Evolutionary conservation across 73 alveolate genomes (phyloP).

Genomic region (Symbiodinium natans): DNA sequence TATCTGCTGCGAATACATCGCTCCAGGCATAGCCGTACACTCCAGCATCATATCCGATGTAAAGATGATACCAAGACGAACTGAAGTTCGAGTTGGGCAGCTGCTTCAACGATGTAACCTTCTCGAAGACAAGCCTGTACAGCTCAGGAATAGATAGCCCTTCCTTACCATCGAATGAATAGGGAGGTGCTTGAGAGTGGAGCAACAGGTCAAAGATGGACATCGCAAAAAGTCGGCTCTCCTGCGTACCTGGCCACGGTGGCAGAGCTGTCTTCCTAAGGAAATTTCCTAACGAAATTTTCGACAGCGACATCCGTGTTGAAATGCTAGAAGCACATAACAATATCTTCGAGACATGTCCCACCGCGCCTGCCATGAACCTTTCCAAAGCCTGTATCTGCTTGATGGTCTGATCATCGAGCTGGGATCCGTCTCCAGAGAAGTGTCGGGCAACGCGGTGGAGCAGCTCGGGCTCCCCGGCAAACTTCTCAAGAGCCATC

Average conservation of each 20-base stretch:
- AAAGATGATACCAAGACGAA: slow-evolving; percentile 65
- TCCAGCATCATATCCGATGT: slow-evolving; percentile 91
- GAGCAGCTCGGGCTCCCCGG: slow-evolving; percentile 66
- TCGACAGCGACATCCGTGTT: too few species aligned
- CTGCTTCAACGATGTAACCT: slow-evolving; percentile 33
- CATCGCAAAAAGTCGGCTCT: slow-evolving; percentile 18
- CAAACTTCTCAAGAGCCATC: slow-evolving; percentile 91
- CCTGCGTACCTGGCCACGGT: slow-evolving; percentile 4
- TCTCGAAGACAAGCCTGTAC: slow-evolving; percentile 40
- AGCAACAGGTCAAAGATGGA: slow-evolving; percentile 58
- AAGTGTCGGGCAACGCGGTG: slow-evolving; percentile 72
- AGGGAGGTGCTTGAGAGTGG: slow-evolving; percentile 90
- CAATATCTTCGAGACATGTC: too few species aligned
- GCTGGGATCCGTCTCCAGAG: neutral
- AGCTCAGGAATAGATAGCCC: slow-evolving; percentile 43
- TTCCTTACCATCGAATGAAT: slow-evolving; percentile 23
- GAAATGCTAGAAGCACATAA: too few species aligned
- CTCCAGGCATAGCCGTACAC: slow-evolving; percentile 85
- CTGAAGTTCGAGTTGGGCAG: slow-evolving; percentile 53
- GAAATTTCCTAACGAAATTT: too few species aligned
- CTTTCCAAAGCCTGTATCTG: neutral
- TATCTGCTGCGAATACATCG: slow-evolving; percentile 85
- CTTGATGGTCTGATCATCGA: neutral
- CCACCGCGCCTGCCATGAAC: slow-evolving; percentile 1
- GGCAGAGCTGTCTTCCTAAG: too few species aligned